A percentile compares a stretch with the other conserved stretches of the same genome.
phyloP scores from a whole-genome alignment of 1,284 basidiomycete genomes.

The Takashimella koratensis region DNA sequence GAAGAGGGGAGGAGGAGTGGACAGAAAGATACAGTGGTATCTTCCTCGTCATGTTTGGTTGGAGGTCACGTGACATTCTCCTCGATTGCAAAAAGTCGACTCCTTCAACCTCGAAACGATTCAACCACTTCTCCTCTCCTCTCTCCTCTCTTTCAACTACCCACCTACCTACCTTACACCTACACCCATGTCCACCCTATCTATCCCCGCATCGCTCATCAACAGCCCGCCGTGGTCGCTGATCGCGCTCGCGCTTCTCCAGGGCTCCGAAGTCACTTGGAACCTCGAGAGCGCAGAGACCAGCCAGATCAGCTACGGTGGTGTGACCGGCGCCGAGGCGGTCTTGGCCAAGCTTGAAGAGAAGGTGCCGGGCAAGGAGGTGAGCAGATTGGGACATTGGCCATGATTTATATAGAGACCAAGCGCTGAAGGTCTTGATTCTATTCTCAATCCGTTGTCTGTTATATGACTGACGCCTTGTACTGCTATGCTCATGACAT shows the following conservation, averaged over 20 bases:
- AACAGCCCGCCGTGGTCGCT: slow-evolving; percentile 38
- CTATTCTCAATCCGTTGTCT: no score
- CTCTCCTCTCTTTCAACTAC: not conserved
- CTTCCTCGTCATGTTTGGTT: no score
- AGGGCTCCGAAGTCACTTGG: slow-evolving; percentile 36
- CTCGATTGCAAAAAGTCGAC: no score
- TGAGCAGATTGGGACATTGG: no score
- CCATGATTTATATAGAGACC: slow-evolving; percentile 48
- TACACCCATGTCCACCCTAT: slow-evolving; percentile 26
- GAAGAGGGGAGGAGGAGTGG: no score
- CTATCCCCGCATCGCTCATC: slow-evolving; percentile 28
- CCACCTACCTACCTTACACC: not conserved
- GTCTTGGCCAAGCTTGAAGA: slow-evolving; percentile 38
- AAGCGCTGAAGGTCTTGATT: no score
- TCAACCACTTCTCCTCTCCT: no score
- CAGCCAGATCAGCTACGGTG: slow-evolving; percentile 31
- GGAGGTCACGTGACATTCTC: no score
- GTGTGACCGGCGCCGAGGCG: slow-evolving; percentile 30
- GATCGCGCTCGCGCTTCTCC: slow-evolving; percentile 36
- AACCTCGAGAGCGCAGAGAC: slow-evolving; percentile 28
- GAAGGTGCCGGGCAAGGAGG: slow-evolving; percentile 41
- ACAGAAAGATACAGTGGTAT: no score
- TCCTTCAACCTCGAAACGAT: no score
- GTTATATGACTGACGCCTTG: no score
- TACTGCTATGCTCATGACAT: no score